Evolutionary conservation across 495 filamentous ascomycete genomes (phyloP).

Genomic region (Evansstolkia leycettana): DNA sequence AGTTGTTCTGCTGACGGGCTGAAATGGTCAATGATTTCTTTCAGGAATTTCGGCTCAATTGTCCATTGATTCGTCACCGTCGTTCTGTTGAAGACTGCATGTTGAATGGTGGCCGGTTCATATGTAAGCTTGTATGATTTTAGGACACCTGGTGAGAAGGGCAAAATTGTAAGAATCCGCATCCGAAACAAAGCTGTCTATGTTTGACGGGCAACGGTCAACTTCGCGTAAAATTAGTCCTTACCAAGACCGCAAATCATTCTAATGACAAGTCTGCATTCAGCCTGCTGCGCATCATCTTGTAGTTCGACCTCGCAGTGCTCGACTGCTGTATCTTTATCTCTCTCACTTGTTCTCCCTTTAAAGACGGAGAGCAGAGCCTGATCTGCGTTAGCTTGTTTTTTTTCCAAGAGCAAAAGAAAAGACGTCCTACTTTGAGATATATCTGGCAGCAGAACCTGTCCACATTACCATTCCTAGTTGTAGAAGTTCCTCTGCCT

Average conservation of each 20-base stretch:
- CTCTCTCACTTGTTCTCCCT: conserved; percentile 45
- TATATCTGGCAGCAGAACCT: conserved; percentile 66
- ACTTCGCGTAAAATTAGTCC: neutral
- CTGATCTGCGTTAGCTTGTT: conserved; percentile 19
- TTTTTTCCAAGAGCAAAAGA: neutral
- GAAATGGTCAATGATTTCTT: conserved; percentile 85
- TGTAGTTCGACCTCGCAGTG: conserved; percentile 76
- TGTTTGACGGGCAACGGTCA: too few relatives aligned
- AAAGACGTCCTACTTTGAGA: conserved; percentile 39
- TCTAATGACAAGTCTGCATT: conserved; percentile 70
- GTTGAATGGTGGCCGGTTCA: conserved; percentile 67
- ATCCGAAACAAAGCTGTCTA: neutral
- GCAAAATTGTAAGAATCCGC: conserved; percentile 5
- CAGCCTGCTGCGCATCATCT: conserved; percentile 54
- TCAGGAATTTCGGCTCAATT: conserved; percentile 60
- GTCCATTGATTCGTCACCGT: conserved; percentile 64
- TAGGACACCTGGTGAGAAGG: conserved; percentile 63
- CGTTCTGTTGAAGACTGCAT: conserved; percentile 72
- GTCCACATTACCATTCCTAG: conserved; percentile 21
- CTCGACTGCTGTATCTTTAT: conserved; percentile 71
- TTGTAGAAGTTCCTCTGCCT: conserved; percentile 1
- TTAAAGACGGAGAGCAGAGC: conserved; percentile 68
- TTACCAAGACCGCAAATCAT: conserved; percentile 78
- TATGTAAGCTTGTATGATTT: conserved; percentile 90
- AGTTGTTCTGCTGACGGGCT: conserved; percentile 82